Conservation (phyloP, 2,329 filamentous ascomycete species). For the Atkinsonella texensis region DNA sequence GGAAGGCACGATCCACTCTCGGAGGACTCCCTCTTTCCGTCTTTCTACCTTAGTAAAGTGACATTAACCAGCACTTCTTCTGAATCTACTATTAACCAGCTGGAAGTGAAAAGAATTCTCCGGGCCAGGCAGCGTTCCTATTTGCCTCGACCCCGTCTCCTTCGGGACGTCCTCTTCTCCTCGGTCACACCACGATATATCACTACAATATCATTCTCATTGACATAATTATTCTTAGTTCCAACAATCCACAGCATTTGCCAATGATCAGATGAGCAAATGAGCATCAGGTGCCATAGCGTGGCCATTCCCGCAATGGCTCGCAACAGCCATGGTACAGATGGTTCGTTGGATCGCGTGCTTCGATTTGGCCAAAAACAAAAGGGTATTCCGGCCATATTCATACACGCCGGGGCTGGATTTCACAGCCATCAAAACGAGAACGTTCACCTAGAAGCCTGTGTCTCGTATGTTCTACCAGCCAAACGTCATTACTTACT, state of each 20-base stretch:
- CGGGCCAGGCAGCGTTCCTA: not conserved
- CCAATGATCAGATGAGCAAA: constrained; percentile 17
- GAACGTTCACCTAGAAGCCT: constrained; percentile 69
- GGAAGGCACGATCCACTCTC: not conserved
- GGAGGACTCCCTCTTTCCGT: not conserved
- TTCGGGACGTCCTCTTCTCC: constrained; percentile 2
- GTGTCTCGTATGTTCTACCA: constrained; percentile 58
- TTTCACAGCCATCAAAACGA: constrained; percentile 88
- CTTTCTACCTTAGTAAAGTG: not conserved
- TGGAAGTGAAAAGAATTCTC: not conserved
- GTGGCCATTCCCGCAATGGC: constrained; percentile 29
- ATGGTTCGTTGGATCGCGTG: constrained; percentile 30
- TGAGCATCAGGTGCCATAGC: constrained; percentile 14
- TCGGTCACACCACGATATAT: not conserved
- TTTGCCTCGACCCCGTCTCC: constrained; percentile 2
- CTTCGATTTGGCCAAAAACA: constrained; percentile 22
- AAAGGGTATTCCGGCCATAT: constrained; percentile 57
- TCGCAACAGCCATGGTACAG: constrained; percentile 31
- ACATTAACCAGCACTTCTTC: not conserved
- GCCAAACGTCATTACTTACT: not conserved
- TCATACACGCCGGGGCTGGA: constrained; percentile 89
- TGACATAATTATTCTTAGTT: constrained; percentile 4
- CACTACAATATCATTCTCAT: constrained; percentile 5
- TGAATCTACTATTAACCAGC: not conserved
- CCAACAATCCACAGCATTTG: not conserved